phyloP scores from a whole-genome alignment of 78 protist species.

The Cyanophora paradoxa region DNA sequence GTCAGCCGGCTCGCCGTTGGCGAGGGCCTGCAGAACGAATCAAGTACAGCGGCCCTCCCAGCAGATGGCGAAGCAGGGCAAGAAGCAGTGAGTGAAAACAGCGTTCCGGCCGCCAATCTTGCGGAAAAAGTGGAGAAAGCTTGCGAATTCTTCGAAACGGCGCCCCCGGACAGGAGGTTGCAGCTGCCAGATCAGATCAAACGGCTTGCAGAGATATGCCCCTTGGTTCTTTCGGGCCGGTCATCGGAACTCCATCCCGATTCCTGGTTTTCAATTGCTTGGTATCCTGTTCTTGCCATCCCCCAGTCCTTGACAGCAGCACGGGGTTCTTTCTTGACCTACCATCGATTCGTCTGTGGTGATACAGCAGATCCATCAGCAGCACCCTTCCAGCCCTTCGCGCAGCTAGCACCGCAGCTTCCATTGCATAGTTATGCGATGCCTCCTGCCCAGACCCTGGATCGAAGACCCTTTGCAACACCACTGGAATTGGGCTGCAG shows the following conservation, averaged over 20 bases:
- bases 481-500: too few species aligned
- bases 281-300: slow-evolving; percentile 4
- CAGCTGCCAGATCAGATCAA: slow-evolving; percentile 10
- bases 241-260: background rate
- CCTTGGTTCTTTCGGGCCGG: background rate
- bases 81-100: too few species aligned
- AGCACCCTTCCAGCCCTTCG: too few species aligned
- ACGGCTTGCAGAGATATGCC: background rate
- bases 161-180: background rate
- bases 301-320: background rate
- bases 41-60: background rate
- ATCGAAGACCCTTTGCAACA: too few species aligned
- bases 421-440: too few species aligned
- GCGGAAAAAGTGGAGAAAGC: too few species aligned
- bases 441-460: too few species aligned
- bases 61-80: background rate
- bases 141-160: background rate
- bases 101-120: too few species aligned
- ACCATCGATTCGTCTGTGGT: slow-evolving; percentile 20
- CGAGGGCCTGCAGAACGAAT: background rate
- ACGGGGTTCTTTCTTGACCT: slow-evolving; percentile 1
- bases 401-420: too few species aligned
- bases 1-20: too few species aligned
- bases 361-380: too few species aligned
- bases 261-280: slow-evolving; percentile 3